Conservation (phyloP, 2,329 filamentous ascomycete genomes). For the Verticillium longisporum region DNA sequence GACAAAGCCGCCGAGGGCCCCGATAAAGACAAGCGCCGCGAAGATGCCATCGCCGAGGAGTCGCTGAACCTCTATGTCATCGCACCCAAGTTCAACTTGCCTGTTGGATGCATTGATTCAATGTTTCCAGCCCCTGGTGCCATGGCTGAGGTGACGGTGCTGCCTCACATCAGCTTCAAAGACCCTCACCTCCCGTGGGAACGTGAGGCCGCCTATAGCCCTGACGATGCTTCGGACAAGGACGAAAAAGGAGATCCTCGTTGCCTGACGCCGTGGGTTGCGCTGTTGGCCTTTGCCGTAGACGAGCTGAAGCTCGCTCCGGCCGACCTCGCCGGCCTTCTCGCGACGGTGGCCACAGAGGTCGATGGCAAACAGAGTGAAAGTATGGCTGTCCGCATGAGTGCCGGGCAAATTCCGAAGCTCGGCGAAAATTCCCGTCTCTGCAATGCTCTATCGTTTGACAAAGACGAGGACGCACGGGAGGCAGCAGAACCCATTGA, state of each 20-base stretch:
- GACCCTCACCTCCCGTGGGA: slow-evolving; percentile 39
- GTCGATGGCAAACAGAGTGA: background rate
- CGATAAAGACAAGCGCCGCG: too few relatives aligned
- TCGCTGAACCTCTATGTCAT: slow-evolving; percentile 23
- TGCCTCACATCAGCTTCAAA: slow-evolving; percentile 37
- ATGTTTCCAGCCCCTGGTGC: background rate
- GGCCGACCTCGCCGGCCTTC: background rate
- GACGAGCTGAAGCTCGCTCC: slow-evolving; percentile 25
- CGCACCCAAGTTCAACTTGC: slow-evolving; percentile 26
- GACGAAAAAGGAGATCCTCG: slow-evolving; percentile 9
- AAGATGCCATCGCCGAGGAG: too few relatives aligned
- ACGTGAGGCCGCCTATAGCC: slow-evolving; percentile 15
- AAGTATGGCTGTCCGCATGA: background rate
- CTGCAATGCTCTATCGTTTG: background rate
- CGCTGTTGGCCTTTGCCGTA: slow-evolving; percentile 18
- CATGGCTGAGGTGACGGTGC: slow-evolving; percentile 18
- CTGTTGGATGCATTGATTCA: slow-evolving; percentile 23
- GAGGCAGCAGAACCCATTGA: slow-evolving; percentile 4
- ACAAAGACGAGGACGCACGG: background rate
- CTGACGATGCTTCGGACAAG: background rate
- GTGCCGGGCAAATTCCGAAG: background rate
- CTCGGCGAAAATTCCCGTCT: background rate
- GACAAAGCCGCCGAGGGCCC: too few relatives aligned
- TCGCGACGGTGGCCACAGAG: background rate
- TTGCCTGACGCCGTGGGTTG: slow-evolving; percentile 30